phyloP scores from a whole-genome alignment of 1,284 basidiomycete species.

The Ceratobasidium sp. region DNA sequence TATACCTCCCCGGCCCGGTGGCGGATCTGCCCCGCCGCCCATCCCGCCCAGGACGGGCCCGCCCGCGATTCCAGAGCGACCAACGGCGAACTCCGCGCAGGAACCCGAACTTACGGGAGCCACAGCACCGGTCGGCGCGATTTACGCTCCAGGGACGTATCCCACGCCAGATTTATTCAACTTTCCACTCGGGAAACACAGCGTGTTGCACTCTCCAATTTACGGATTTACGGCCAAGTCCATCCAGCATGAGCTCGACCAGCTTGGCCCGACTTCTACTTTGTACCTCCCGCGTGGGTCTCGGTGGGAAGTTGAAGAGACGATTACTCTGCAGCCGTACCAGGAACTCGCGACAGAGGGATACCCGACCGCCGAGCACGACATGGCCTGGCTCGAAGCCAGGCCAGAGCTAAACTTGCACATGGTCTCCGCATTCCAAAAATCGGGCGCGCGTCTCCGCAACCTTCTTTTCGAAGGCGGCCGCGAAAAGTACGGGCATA shows the following conservation, averaged over 20 bases:
- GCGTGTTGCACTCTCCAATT: constrained; percentile 38
- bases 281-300: constrained; percentile 47
- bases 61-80: constrained; percentile 24
- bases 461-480: constrained; percentile 47
- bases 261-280: constrained; percentile 46
- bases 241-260: constrained; percentile 46
- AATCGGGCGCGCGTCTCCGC: constrained; percentile 45
- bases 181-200: constrained; percentile 45
- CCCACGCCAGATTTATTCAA: constrained; percentile 47
- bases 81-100: neutral
- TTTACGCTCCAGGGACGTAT: constrained; percentile 47
- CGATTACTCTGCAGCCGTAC: constrained; percentile 45
- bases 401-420: constrained; percentile 43
- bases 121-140: constrained; percentile 43
- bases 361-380: constrained; percentile 46
- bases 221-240: constrained; percentile 44
- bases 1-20: neutral
- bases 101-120: neutral
- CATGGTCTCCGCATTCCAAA: constrained; percentile 44
- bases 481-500: constrained; percentile 44
- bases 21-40: constrained; percentile 17
- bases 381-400: constrained; percentile 47
- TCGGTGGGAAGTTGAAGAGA: constrained; percentile 45
- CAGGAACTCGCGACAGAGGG: constrained; percentile 48
- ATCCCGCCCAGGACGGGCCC: constrained; percentile 20